Evolutionary conservation across 2,329 filamentous ascomycete species (phyloP), one percentile per base, ranked within the genome.

Genomic region (Epichloe coenophiala): DNA sequence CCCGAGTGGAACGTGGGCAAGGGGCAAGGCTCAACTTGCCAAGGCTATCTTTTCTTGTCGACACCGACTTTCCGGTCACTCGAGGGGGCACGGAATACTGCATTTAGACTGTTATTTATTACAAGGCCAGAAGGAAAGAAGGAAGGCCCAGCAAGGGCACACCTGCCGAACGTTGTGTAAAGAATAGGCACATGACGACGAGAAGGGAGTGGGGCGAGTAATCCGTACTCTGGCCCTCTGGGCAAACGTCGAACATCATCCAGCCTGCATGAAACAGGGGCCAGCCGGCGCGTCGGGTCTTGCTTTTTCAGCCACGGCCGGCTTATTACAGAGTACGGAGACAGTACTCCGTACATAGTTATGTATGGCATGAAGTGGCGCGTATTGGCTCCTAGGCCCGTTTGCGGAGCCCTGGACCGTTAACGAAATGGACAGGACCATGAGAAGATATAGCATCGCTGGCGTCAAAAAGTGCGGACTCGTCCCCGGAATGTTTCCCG

Each of bases 201-300:
- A 17, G 19, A 38, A 5, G 13, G 36, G 36, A 38, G 36, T 38
- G 36, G 36, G 36, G 36, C 5, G 13, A 15, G 13, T 38, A 38
- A 38, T 15, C 7, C 19, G 19, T 21, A 21, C 19, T 21, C 3
- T 15, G 13, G 13, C 4, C 8, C 19, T 21, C 3, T 15, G 13
- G 13, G 15, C 8, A 31, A 31, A 31, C 27, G 11, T 31, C 31
- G n/a, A 31, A 31, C 27, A 15, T 38, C 1, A n/a, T 13, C 17
- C 40, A 21, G 17, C 40, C 40, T 52, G 41, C 52, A 51, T 48
- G 40, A 36, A 48, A 45, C 45, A 51, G 48, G 45, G 52, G 49
- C 49, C 52, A 53, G 52, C 52, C 49, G 38, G 46, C 47, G 45
- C 39, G 38, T 54, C 49, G 52, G 49, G 49, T 49, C 52, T 51